phyloP scores from a whole-genome alignment of 1,284 basidiomycete genomes.

The Limonomyces culmigenus region DNA sequence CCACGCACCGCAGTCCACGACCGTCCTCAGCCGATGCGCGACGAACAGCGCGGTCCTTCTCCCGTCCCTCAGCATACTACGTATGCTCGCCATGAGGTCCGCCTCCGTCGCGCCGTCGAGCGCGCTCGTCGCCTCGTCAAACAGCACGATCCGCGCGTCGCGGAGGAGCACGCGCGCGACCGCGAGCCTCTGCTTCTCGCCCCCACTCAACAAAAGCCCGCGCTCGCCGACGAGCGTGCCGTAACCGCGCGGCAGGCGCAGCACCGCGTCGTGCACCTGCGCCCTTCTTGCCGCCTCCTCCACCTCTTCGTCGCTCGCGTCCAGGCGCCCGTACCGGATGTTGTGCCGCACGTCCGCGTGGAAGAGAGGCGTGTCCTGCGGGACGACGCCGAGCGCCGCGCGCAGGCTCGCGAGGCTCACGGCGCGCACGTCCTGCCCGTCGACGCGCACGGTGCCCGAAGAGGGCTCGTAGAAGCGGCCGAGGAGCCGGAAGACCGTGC shows the following conservation, averaged over 20 bases:
- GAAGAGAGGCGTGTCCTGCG: constrained; percentile 96
- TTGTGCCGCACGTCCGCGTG: constrained; percentile 93
- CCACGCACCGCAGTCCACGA: constrained; percentile 67
- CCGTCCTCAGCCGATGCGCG: constrained; percentile 80
- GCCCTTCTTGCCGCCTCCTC: constrained; percentile 71
- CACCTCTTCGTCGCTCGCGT: constrained; percentile 83
- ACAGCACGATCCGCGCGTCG: constrained; percentile 90
- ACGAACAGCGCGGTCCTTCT: constrained; percentile 90
- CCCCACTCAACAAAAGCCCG: constrained; percentile 94
- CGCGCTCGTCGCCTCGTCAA: constrained; percentile 97
- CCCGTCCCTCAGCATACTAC: constrained; percentile 59
- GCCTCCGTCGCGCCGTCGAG: constrained; percentile 89
- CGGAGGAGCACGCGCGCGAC: constrained; percentile 88
- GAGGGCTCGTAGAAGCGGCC: constrained; percentile 89
- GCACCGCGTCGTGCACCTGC: constrained; percentile 73
- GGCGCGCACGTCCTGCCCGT: constrained; percentile 73
- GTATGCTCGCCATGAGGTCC: constrained; percentile 92
- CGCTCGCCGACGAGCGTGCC: constrained; percentile 87
- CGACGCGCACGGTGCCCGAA: constrained; percentile 68
- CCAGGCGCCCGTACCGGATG: constrained; percentile 82
- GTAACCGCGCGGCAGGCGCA: constrained; percentile 75
- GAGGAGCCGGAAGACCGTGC: constrained; percentile 85
- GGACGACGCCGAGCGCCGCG: constrained; percentile 78
- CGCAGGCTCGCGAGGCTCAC: constrained; percentile 66
- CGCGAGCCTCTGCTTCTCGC: constrained; percentile 93